Evolutionary conservation across 1,284 basidiomycete genomes (phyloP).

Genomic region (Tylopilus sp.): DNA sequence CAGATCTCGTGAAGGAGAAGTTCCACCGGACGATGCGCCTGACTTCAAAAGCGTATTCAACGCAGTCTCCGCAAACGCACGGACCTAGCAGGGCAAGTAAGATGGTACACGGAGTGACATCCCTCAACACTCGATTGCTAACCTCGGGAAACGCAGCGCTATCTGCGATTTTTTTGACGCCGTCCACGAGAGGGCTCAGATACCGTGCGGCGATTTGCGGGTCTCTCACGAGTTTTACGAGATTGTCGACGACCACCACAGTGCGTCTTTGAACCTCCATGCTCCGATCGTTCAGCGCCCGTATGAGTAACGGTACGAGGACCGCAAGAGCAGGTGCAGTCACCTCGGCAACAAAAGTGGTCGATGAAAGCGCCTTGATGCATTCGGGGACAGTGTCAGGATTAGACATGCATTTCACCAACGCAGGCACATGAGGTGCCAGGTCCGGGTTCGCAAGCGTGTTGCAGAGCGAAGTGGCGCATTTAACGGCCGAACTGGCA

Average conservation of each 20-base stretch:
- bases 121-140: constrained; percentile 15
- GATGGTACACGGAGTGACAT: constrained; percentile 13
- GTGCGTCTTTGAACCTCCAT: constrained; percentile 90
- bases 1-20: constrained; percentile 65
- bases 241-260: constrained; percentile 93
- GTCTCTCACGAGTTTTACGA: constrained; percentile 96
- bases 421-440: constrained; percentile 81
- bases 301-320: constrained; percentile 87
- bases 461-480: constrained; percentile 88
- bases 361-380: constrained; percentile 93
- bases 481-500: constrained; percentile 84
- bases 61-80: constrained; percentile 84
- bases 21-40: constrained; percentile 72
- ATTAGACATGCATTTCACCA: constrained; percentile 95
- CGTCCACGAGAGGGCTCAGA: constrained; percentile 84
- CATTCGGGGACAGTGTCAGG: constrained; percentile 86
- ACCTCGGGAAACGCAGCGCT: constrained; percentile 96
- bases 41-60: constrained; percentile 74
- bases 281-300: constrained; percentile 93
- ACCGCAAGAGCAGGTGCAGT: constrained; percentile 95
- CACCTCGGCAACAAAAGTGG: constrained; percentile 97
- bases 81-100: constrained; percentile 51
- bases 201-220: constrained; percentile 88
- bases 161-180: constrained; percentile 88
- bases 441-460: constrained; percentile 96